Evolutionary conservation across 1,139 yeast species (phyloP), one percentile per base, ranked within the genome.

Genomic region (Yamadazyma kanchanaburiensis): DNA sequence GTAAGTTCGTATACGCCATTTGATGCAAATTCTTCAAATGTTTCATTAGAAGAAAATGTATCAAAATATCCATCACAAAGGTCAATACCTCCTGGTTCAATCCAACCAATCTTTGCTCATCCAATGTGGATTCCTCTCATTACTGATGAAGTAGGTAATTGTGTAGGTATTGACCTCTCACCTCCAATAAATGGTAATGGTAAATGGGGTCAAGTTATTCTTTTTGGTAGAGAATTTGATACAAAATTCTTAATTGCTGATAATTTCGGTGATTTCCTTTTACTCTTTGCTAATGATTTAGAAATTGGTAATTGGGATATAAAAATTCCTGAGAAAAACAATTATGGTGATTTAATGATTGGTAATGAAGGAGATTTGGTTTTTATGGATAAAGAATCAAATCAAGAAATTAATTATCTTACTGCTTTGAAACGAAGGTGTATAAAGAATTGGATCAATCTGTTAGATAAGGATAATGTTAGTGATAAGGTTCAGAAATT

Each of bases 191-290:
- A 63, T 12, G 60, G 61, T 2, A 31, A 37, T 1, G 95, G 95
- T 19, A 65, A 59, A 25, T 71, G 78, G 65, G 97, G 96, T 11
- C 95, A 88, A 54, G 85, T 86, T 15, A 85, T 89, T 34, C 51
- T 86, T 31, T 88, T 86, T 56, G 96, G 96, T 23, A 74, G 95
- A 46, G 96, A 89, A 37, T 86, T 82, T 49, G 96, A 87, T 56
- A 74, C 82, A 25, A 87, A 87, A 53, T 85, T 72, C 53, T 84
- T 74, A 27, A 61, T 87, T 16, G 88, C 95, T 12, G 77, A 80
- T 29, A 81, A 79, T 36, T 88, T 94, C 83, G 95, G 94, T 21
- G 88, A 83, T 43, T 88, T 88, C 53, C 58, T 87, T 31, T 64
- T 87, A 33, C 68, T 73, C 20, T 84, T 85, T 57, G 95, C 94